Percentiles rank a stretch among this genome's conserved stretches.
phyloP scores from a whole-genome alignment of 2,329 filamentous ascomycete genomes.

The Fonsecaea pedrosoi region DNA sequence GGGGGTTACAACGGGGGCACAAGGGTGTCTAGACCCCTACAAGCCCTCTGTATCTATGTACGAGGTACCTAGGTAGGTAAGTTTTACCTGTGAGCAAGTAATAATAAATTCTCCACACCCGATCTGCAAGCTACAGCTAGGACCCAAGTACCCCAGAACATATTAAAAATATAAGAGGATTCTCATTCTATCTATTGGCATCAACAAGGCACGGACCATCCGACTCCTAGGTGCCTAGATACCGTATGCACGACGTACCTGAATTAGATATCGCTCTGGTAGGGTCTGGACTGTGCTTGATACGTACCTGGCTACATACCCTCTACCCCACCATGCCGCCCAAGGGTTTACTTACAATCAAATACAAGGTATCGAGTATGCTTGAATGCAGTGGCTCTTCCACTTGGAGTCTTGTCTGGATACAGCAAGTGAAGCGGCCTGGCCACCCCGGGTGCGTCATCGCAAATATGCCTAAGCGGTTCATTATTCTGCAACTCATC shows the following conservation, averaged over 20 bases:
- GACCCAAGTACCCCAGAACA: too few species aligned
- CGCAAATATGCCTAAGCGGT: slow-evolving; percentile 9
- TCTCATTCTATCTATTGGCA: neutral
- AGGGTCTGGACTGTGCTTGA: too few species aligned
- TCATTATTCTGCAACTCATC: slow-evolving; percentile 14
- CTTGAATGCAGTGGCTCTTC: too few species aligned
- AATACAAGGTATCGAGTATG: neutral
- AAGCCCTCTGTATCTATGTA: too few species aligned
- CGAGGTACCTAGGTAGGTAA: too few species aligned
- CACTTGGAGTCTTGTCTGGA: neutral
- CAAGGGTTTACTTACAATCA: neutral
- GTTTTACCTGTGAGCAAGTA: neutral
- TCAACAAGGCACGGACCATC: slow-evolving; percentile 2
- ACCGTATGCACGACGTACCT: neutral
- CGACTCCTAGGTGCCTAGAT: neutral
- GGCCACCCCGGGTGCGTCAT: slow-evolving; percentile 17
- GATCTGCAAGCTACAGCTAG: neutral
- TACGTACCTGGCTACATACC: too few species aligned
- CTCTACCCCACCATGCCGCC: neutral
- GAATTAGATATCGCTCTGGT: too few species aligned
- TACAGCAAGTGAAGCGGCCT: slow-evolving; percentile 2
- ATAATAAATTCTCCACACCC: neutral
- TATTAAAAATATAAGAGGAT: too few species aligned
- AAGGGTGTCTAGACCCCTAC: neutral
- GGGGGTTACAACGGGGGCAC: neutral